Evolutionary conservation across 768 basidiomycete genomes (phyloP), one percentile per base, ranked within the genome.

Genomic region (Naganishia kalamii): DNA sequence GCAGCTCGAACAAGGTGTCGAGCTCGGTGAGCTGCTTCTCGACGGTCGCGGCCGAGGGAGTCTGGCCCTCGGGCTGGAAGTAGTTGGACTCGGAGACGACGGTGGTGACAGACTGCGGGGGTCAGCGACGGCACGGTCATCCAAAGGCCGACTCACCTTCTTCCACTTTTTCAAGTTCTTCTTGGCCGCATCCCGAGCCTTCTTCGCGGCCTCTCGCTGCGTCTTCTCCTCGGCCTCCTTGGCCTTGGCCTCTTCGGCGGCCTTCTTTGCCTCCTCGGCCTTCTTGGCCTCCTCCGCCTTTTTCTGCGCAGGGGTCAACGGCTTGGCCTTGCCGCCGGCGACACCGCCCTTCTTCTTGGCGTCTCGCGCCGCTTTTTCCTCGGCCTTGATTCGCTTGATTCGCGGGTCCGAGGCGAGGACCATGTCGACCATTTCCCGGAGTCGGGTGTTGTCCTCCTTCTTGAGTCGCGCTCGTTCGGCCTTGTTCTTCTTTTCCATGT

Each of bases 401-500:
- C 94, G 88, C 27, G 94, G 94, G 77, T 99, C 94, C 63, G 86
- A 78, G 69, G 73, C 80, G 51, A 96, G 84, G 25, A 90, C 85
- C 63, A 87, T 80, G 81, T 98, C 94, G 54, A 99, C 92, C 27
- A 99, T 81, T 29, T 81, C 81, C 60, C 94, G 87, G 30, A 97
- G 79, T 71, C 92, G 88, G 13, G 91, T 88, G 48, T 85, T 97
- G 79, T 99, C 94, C 71, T 96, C 94, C 83, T 96, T 96, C 83
- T 99, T 99, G 77, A 90, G 83, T 65, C 92, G 85, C 13, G 92
- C 90, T 35, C 94, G 92, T 80, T 99, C 94, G 5, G 89, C 80
- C 80, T 96, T 97, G 85, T 99, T 99, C 84, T 99, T 99, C 84
- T 97, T 98, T 81, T 98, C 94, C 19, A 91, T 92, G 81, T 93